Percentiles rank a stretch among this genome's conserved stretches.
phyloP scores from a whole-genome alignment of 2,329 filamentous ascomycete species.

The Alternaria rosae region DNA sequence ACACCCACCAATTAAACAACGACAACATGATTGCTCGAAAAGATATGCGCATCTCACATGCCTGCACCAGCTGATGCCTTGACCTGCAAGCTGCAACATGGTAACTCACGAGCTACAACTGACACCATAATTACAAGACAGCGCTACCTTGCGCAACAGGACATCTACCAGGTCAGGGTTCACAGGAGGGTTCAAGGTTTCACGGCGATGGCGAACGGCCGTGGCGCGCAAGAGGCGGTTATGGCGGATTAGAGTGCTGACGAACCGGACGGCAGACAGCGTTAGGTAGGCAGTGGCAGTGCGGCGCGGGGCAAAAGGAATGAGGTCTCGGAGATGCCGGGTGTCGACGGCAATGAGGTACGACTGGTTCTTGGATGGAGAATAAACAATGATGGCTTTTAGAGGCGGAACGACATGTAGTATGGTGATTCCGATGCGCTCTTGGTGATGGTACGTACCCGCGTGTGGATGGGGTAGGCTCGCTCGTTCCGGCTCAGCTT shows the following conservation, averaged over 20 bases:
- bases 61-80: neutral
- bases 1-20: neutral
- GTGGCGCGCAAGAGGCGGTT: conserved; percentile 3
- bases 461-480: neutral
- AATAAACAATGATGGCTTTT: neutral
- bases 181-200: neutral
- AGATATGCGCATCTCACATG: neutral
- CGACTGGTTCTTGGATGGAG: neutral
- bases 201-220: neutral
- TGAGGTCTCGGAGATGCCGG: neutral
- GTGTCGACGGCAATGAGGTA: neutral
- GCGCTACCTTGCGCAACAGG: neutral
- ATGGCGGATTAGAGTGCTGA: neutral
- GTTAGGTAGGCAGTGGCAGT: neutral
- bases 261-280: neutral
- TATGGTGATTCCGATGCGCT: neutral
- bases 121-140: neutral
- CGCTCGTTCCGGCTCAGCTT: conserved; percentile 10
- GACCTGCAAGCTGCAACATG: neutral
- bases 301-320: conserved; percentile 1
- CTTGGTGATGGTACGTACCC: neutral
- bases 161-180: neutral
- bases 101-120: neutral
- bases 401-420: neutral
- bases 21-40: neutral